Base-by-base conservation (phyloP, 2,329 filamentous ascomycete species). In the Ascosphaera aggregata region DNA sequence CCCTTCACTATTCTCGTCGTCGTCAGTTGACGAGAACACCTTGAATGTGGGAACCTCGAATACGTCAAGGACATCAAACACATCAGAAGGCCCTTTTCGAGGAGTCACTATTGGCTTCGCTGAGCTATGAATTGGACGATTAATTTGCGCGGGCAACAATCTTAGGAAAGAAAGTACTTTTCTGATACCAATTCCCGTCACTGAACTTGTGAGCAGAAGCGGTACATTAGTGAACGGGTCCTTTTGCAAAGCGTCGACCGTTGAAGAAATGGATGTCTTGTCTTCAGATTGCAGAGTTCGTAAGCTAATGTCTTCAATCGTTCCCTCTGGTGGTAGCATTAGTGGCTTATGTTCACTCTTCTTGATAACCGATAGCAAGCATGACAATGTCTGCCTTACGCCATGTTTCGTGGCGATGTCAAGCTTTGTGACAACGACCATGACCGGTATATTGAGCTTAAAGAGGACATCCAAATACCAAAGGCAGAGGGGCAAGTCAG, bases 1-100 rank as follows among this genome's bases (percentile, higher is more conserved):
- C 16, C 62, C 57, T 39, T 68, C 64, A 27, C 58, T 54, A 36
- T 62, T 51, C 4, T 55, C 54, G 19, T 56, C 48, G 41, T 62
- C 48, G 44, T 47, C 51, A 2, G 60, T 54, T 15, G 49, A 43
- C 2, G 57, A 58, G 44, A 60, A 62, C 3, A 68, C 63, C 44
- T 73, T 73, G 1, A 73, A 71, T 1, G 69, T 67, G 1, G 76
- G 70, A 11, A 85, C 68, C 42, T 70, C 79, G 54, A 92, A 98
- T 1, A 84, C 73, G 47, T 94, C 86, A 54, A 92, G 95, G 1
- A 84, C 73, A 47, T 94, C 86, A 51, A 95, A 86, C 18, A 95
- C 70, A 50, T 94, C 80, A 50, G 95, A 95, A 2, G 94, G n/a
- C n/a, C n/a, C n/a, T 59, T 24, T 69, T 69, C 3, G 62, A 61